Base-by-base conservation (phyloP, 805 yeast species). In the Suhomyces faveliae region DNA sequence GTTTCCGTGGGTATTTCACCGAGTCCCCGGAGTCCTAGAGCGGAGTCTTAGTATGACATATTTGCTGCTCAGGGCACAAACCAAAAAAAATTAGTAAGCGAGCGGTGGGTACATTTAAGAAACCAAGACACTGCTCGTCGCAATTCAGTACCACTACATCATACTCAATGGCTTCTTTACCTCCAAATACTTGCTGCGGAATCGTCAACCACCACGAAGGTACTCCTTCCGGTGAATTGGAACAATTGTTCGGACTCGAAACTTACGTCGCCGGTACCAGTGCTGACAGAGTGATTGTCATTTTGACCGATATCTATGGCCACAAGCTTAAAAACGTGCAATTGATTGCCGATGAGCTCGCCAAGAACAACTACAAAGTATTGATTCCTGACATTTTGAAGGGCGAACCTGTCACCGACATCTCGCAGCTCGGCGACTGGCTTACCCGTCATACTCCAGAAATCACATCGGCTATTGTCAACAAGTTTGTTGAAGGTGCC, bases 331-430 rank as follows among this genome's bases (percentile, higher is more conserved):
- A 59, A 50, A 67, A 66, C 54, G 55, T 54, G 33, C 54, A 51
- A 44, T 58, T 67, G 54, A 54, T 64, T 37, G 71, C 70, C 9
- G 70, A 67, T 49, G 48, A 53, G 30, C 51, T 67, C 21, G 52
- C 60, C 43, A 52, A 55, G 45, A 37, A 37, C 10, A 58, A 57
- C 20, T 43, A 42, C 40, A 58, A 56, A 48, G 70, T 66, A 1
- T 50, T 61, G 35, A 37, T 66, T 40, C 71, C 71, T 10, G 71
- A 67, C 52, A 56, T 65, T 42, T 60, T 67, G 45, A 50, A 59
- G 37, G 53, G 53, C 35, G 71, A 66, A 44, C 62, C 64, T 5
- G 38, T 50, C 17, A 41, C n/a, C 12, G 35, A 44, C 4, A 13
- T 12, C 27, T 8, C 12, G 11, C 41, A 42, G 23, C 11, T 45